Percentiles rank a stretch among this genome's conserved stretches.
phyloP scores from a whole-genome alignment of 305 asterid genomes.

The Rubia occidens region DNA sequence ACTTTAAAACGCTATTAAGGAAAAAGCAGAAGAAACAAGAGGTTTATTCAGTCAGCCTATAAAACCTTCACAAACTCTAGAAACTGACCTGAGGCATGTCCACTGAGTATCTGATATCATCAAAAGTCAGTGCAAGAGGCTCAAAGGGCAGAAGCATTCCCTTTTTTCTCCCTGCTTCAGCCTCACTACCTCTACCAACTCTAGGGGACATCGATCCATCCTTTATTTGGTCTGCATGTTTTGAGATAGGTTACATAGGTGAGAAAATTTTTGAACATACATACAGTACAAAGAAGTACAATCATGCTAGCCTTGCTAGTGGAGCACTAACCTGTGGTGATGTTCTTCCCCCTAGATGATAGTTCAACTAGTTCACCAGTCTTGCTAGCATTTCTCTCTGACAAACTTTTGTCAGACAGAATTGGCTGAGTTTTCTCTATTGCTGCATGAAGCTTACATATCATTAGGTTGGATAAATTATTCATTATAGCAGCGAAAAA shows the following conservation, averaged over 20 bases:
- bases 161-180: conserved; percentile 16
- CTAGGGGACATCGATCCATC: conserved; percentile 10
- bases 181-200: conserved; percentile 5
- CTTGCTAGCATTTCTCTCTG: conserved; percentile 6
- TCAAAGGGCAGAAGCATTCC: conserved; percentile 73
- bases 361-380: conserved; percentile 3
- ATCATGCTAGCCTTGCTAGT: not conserved
- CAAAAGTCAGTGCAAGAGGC: conserved; percentile 59
- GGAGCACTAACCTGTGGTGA: not conserved
- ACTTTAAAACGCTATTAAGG: not conserved
- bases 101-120: conserved; percentile 47
- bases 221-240: conserved; percentile 3
- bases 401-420: conserved; percentile 10
- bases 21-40: not conserved
- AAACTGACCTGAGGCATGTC: conserved; percentile 63
- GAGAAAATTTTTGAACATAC: not conserved
- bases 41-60: too few species aligned
- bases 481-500: not conserved
- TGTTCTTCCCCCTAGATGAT: conserved; percentile 12
- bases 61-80: not conserved
- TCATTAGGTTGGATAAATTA: not conserved
- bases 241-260: not conserved
- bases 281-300: too few species aligned
- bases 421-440: conserved; percentile 8
- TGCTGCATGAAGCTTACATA: conserved; percentile 9